Conservation (phyloP, 805 yeast species). For the Metschnikowia santaceciliae region DNA sequence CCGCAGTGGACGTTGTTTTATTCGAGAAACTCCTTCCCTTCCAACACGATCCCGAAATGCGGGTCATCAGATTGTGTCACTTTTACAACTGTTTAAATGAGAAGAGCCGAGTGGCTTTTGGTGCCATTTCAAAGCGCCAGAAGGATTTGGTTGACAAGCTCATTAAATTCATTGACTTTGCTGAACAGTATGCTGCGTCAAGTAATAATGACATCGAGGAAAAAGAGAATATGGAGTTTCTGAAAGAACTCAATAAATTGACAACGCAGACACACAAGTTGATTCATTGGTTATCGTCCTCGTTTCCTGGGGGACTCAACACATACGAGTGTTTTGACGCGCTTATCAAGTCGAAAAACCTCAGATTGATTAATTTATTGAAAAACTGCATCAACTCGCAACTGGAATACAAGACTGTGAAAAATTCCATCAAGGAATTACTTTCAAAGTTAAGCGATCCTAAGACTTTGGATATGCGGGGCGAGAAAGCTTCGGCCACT, state of each 20-base stretch:
- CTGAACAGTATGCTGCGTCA: conserved; percentile 35
- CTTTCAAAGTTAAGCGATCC: conserved; percentile 51
- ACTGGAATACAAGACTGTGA: conserved; percentile 56
- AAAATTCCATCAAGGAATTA: conserved; percentile 62
- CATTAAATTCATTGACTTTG: conserved; percentile 43
- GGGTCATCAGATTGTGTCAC: conserved; percentile 53
- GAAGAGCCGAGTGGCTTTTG: conserved; percentile 59
- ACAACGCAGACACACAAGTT: conserved; percentile 47
- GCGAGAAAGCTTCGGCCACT: conserved; percentile 30
- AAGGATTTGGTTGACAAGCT: conserved; percentile 53
- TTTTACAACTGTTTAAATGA: conserved; percentile 49
- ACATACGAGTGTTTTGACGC: conserved; percentile 49
- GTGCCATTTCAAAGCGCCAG: conserved; percentile 69
- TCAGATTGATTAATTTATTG: conserved; percentile 55
- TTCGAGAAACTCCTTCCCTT: conserved; percentile 59
- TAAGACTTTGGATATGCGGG: conserved; percentile 37
- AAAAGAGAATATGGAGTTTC: conserved; percentile 14
- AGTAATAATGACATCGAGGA: conserved; percentile 20
- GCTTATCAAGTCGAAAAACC: conserved; percentile 53
- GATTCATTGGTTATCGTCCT: conserved; percentile 55
- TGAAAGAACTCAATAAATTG: conserved; percentile 7
- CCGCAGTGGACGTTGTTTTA: conserved; percentile 57
- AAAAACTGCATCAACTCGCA: conserved; percentile 51
- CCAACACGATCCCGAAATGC: conserved; percentile 37
- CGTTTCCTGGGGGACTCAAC: conserved; percentile 51